Evolutionary conservation across 352 stramenopile genomes (phyloP).

Genomic region (Globisporangium acanthophoron): DNA sequence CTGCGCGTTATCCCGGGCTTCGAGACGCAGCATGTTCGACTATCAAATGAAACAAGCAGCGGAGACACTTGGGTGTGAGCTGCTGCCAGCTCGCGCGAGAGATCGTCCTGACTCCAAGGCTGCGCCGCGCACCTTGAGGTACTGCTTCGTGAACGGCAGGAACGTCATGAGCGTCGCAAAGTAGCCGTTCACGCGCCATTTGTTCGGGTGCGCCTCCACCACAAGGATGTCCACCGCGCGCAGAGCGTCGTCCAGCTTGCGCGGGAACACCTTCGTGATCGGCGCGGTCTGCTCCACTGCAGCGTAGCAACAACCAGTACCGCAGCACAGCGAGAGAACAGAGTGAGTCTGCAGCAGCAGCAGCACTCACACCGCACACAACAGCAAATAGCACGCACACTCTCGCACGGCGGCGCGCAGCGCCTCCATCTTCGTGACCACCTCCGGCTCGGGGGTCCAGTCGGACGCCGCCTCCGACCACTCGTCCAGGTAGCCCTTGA

Average conservation of each 20-base stretch:
- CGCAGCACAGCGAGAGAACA: neutral
- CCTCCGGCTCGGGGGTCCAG: constrained; percentile 53
- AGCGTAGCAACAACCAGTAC: neutral
- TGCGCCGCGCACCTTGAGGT: constrained; percentile 48
- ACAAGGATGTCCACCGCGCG: constrained; percentile 73
- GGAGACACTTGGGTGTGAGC: neutral
- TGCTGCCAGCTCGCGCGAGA: neutral
- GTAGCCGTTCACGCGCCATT: constrained; percentile 87
- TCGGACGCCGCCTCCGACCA: constrained; percentile 60
- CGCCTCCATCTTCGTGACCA: constrained; percentile 47
- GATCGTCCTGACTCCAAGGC: too few species aligned
- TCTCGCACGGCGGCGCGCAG: constrained; percentile 58
- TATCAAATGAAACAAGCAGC: constrained; percentile 11
- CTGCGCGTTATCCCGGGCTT: constrained; percentile 65
- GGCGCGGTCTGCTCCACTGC: constrained; percentile 44
- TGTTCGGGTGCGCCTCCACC: constrained; percentile 81
- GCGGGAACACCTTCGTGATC: constrained; percentile 80
- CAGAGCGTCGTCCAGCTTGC: constrained; percentile 72
- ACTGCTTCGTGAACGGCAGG: constrained; percentile 85
- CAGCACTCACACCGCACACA: neutral
- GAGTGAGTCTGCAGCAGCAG: neutral
- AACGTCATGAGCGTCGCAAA: constrained; percentile 87
- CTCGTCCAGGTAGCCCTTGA: constrained; percentile 63
- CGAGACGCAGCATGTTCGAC: constrained; percentile 83
- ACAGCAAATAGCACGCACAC: constrained; percentile 26